A percentile compares a stretch with the other conserved stretches of the same genome.
phyloP scores from a whole-genome alignment of 2,329 filamentous ascomycete species.

The Penicillium sp. region DNA sequence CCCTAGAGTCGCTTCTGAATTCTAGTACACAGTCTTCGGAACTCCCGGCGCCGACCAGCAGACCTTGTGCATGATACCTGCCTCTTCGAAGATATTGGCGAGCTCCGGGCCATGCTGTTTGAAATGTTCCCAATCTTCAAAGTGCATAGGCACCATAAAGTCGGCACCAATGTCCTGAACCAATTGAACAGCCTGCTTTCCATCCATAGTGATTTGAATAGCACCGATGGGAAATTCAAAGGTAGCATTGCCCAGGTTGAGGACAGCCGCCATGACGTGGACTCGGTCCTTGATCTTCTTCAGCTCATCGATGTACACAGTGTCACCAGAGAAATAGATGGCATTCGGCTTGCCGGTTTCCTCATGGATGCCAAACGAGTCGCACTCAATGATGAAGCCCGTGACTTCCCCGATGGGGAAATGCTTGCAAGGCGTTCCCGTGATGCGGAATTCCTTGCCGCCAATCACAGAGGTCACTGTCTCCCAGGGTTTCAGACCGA shows the following conservation, averaged over 20 bases:
- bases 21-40: not conserved
- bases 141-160: conserved; percentile 50
- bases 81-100: conserved; percentile 25
- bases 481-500: conserved; percentile 44
- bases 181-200: conserved; percentile 43
- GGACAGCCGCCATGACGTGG: conserved; percentile 41
- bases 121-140: conserved; percentile 50
- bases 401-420: conserved; percentile 48
- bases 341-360: conserved; percentile 45
- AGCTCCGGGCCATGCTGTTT: conserved; percentile 35
- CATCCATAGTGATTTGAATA: conserved; percentile 48
- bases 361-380: conserved; percentile 37
- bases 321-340: conserved; percentile 54
- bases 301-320: conserved; percentile 48
- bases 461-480: conserved; percentile 30
- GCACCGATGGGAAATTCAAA: conserved; percentile 26
- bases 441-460: conserved; percentile 41
- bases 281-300: conserved; percentile 35
- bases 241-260: conserved; percentile 41
- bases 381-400: conserved; percentile 46
- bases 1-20: no score
- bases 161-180: conserved; percentile 44
- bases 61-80: not conserved
- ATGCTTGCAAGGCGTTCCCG: conserved; percentile 48
- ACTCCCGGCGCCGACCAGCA: not conserved